Conservation (phyloP, 495 filamentous ascomycete genomes). For the Rostrohypoxylon terebratum region DNA sequence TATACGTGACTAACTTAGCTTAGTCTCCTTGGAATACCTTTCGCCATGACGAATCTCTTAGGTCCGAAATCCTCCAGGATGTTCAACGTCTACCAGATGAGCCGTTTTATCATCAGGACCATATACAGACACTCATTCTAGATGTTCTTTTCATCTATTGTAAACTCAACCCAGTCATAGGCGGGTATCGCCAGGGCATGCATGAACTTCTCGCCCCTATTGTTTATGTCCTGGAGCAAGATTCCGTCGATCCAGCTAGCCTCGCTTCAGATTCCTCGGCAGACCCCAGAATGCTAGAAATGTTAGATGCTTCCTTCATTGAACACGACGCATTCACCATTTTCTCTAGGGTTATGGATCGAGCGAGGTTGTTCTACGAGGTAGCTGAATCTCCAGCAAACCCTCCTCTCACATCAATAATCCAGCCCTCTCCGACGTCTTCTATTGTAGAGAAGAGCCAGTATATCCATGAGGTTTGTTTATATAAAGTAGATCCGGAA, state of each 20-base stretch:
- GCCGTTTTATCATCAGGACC: slow-evolving; percentile 83
- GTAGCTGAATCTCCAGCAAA: slow-evolving; percentile 53
- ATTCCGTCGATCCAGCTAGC: slow-evolving; percentile 69
- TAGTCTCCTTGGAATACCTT: slow-evolving; percentile 92
- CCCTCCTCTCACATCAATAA: slow-evolving; percentile 18
- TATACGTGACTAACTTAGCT: slow-evolving; percentile 28
- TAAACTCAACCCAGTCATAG: slow-evolving; percentile 87
- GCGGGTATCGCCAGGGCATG: slow-evolving; percentile 95
- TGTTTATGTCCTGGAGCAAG: slow-evolving; percentile 85
- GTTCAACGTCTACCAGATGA: slow-evolving; percentile 94
- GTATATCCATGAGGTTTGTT: slow-evolving; percentile 82
- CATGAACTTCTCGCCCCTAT: slow-evolving; percentile 94
- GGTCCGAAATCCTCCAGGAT: slow-evolving; percentile 94
- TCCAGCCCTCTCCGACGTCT: slow-evolving; percentile 55
- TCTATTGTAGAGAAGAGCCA: slow-evolving; percentile 88
- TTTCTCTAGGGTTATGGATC: slow-evolving; percentile 87
- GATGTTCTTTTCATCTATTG: slow-evolving; percentile 95
- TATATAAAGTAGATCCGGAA: slow-evolving; percentile 82
- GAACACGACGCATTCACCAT: slow-evolving; percentile 93
- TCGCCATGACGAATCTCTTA: slow-evolving; percentile 83
- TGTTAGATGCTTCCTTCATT: slow-evolving; percentile 76
- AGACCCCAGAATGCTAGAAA: slow-evolving; percentile 65
- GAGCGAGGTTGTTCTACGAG: slow-evolving; percentile 89
- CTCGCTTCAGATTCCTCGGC: slow-evolving; percentile 45
- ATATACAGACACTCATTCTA: slow-evolving; percentile 82